Percentiles rank a stretch among this genome's conserved stretches.
These are phyloP conservation scores for Vachellia pachyceras DNA, from an alignment of 306 rosid species.

Conservation along the genomic window DNA sequence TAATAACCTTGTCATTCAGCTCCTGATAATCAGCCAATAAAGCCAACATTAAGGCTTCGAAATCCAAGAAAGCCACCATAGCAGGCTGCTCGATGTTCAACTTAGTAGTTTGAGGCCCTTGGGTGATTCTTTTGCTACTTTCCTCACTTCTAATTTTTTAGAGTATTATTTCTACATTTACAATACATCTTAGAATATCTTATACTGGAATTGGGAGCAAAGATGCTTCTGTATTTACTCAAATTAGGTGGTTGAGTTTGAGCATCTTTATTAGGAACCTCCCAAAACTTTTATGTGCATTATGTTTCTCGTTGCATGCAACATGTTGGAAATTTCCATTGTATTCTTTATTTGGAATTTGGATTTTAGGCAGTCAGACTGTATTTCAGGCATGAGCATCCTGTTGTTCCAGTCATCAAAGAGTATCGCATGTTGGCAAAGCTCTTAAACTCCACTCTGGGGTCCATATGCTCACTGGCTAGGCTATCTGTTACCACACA, in stretches of 20 bases:
- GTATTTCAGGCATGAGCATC: conserved; percentile 91
- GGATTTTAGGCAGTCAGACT: conserved; percentile 24
- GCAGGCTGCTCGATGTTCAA: not conserved
- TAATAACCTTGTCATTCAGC: not conserved
- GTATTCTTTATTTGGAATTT: conserved; percentile 23
- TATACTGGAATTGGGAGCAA: conserved; percentile 1
- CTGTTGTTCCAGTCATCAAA: conserved; percentile 89
- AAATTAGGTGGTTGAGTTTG: not conserved
- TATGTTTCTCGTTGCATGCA: conserved; percentile 8
- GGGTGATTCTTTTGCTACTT: not conserved
- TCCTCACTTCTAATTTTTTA: not conserved
- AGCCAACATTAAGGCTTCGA: not conserved
- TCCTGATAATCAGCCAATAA: not conserved
- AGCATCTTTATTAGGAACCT: not conserved
- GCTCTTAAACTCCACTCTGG: conserved; percentile 88
- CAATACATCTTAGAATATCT: conserved; percentile 10
- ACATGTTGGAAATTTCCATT: not conserved
- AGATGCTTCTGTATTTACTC: not conserved
- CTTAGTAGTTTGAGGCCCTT: not conserved
- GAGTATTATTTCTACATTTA: not conserved
- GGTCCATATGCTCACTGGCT: conserved; percentile 87
- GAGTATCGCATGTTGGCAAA: conserved; percentile 92
- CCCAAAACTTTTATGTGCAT: not conserved
- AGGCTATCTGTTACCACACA: conserved; percentile 75
- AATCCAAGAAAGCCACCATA: not conserved